Conservation (phyloP, 805 yeast genomes). For the Lachancea mirantina region DNA sequence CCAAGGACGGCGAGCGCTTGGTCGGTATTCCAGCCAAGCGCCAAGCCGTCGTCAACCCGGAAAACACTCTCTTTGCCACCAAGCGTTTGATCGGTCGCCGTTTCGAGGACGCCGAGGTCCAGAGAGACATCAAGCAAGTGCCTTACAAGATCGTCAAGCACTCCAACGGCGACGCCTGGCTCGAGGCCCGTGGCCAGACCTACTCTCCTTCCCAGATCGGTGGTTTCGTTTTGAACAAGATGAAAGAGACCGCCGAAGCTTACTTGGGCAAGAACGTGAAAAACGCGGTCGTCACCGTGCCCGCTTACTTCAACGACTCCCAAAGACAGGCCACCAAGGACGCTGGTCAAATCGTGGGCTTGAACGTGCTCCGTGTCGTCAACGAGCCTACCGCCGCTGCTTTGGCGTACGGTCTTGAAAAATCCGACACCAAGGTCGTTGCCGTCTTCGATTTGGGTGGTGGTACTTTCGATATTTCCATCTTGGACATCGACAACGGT, state of each 20-base stretch:
- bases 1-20: conserved; percentile 81
- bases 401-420: conserved; percentile 89
- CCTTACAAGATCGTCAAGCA: conserved; percentile 90
- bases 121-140: conserved; percentile 77
- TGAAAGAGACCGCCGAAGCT: conserved; percentile 97
- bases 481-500: conserved; percentile 94
- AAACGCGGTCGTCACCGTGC: conserved; percentile 89
- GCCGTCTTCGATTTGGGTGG: conserved; percentile 98
- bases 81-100: conserved; percentile 93
- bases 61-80: conserved; percentile 89
- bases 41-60: conserved; percentile 91
- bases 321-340: conserved; percentile 87
- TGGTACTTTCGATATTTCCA: conserved; percentile 96
- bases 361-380: conserved; percentile 72
- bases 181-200: conserved; percentile 76
- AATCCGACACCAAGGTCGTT: conserved; percentile 67
- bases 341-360: conserved; percentile 95
- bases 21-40: conserved; percentile 96
- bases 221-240: conserved; percentile 87
- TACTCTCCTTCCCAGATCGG: conserved; percentile 96
- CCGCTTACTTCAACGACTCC: conserved; percentile 77
- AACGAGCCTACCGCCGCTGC: conserved; percentile 92
- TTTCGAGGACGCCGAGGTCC: conserved; percentile 83
- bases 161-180: conserved; percentile 93
- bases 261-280: conserved; percentile 79